Conservation (phyloP, 176 grass and related monocot genomes). For the Avena eriantha region DNA sequence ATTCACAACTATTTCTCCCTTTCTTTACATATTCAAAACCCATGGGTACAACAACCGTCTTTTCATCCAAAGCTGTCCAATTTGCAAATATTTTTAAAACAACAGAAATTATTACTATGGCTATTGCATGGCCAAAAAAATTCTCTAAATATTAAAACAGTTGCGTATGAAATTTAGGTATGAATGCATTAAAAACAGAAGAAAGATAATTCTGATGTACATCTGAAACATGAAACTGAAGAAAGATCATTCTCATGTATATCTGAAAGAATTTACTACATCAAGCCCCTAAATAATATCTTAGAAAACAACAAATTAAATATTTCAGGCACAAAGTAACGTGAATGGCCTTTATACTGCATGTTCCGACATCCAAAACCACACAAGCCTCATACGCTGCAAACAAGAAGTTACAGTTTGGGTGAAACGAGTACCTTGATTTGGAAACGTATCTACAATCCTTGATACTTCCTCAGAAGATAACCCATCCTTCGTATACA, state of each 20-base stretch:
- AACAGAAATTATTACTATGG: neutral
- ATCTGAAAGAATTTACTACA: neutral
- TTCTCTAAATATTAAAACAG: neutral
- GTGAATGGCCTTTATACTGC: neutral
- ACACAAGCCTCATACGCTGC: neutral
- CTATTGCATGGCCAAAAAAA: neutral
- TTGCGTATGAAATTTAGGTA: too few species aligned
- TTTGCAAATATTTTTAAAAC: neutral
- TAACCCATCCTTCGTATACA: constrained; percentile 90
- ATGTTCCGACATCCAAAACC: neutral
- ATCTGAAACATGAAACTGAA: neutral
- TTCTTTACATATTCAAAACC: neutral
- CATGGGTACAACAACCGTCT: neutral
- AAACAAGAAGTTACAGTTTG: constrained; percentile 12
- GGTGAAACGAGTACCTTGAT: constrained; percentile 69
- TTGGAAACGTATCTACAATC: constrained; percentile 81
- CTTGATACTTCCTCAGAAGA: constrained; percentile 67
- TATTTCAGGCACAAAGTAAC: neutral
- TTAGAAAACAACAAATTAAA: neutral
- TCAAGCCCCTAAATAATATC: neutral
- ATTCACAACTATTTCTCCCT: neutral
- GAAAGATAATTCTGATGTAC: constrained; percentile 18
- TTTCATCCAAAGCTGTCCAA: neutral
- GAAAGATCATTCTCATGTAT: constrained; percentile 22
- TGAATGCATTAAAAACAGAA: neutral